Evolutionary conservation across 345 rosid species (phyloP), one percentile per base, ranked within the genome.

Genomic region (Firmiana major): DNA sequence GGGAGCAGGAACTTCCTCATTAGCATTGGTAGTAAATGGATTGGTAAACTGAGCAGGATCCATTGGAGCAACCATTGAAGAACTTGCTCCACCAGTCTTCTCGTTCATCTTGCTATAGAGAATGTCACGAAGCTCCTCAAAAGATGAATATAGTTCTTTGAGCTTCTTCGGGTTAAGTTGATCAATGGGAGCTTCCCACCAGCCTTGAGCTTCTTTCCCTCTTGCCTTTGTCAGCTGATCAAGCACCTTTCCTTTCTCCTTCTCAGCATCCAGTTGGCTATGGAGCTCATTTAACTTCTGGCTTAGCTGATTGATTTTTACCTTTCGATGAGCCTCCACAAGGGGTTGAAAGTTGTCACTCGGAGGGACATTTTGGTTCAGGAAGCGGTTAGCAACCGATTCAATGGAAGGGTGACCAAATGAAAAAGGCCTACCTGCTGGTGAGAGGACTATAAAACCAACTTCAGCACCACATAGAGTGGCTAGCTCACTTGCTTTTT

Each of bases 401-500:
- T 82, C 81, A 7, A 83, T 40, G 0, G 86, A 89, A 0, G 89
- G 88, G 77, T 83, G 78, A 4, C 81, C 84, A 48, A 81, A 86
- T 0, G 87, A 63, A 48, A 67, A 89, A 0, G 87, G 78, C 63
- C 73, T 86, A 24, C 89, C 85, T 0, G 84, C 5, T 1, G 89
- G 83, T 0, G 88, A 84, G 40, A 80, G 83, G 21, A 81, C 76
- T 21, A 83, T 24, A 3, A 87, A 53, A 9, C 70, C 82, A 0
- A 63, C 34, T 22, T 86, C 77, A 7, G 80, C 82, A 2, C 84
- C 81, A 15, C 80, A 82, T 5, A 85, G 34, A 6, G 87, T 51
- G 1, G 79, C 36, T 16, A 88, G 63, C 76, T 89, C 89, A 42
- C 80, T 84, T 13, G 87, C 81, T 40, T 89, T 87, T 34, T 87